Evolutionary conservation across 2,329 filamentous ascomycete species (phyloP).

Genomic region (Fusarium agapanthi): DNA sequence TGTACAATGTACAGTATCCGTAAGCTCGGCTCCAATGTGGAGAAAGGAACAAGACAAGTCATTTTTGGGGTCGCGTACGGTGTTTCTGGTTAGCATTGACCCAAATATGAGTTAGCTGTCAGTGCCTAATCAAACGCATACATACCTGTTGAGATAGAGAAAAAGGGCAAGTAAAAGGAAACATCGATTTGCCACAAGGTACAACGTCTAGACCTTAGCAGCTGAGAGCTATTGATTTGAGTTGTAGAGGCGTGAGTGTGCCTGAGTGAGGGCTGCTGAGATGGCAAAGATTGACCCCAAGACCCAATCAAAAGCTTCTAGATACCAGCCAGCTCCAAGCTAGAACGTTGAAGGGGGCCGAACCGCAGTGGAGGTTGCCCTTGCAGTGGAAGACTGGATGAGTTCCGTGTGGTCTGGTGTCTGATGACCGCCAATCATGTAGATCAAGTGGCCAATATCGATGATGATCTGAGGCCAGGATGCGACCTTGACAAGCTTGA

Average conservation of each 20-base stretch:
- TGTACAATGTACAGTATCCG: constrained; percentile 8
- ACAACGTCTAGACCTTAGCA: not conserved
- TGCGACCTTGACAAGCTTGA: constrained; percentile 24
- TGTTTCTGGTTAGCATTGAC: not conserved
- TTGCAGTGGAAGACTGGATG: constrained; percentile 30
- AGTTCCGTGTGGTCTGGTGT: constrained; percentile 29
- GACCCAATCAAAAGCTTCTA: constrained; percentile 18
- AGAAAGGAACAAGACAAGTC: constrained; percentile 1
- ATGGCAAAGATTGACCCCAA: not conserved
- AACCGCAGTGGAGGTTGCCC: constrained; percentile 36
- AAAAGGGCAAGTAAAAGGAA: not conserved
- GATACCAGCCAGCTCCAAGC: constrained; percentile 10
- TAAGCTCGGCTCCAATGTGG: constrained; percentile 25
- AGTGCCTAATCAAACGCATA: not conserved
- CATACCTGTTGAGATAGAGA: not conserved
- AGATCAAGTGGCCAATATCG: constrained; percentile 26
- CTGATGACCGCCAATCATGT: constrained; percentile 19
- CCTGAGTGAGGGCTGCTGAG: constrained; percentile 14
- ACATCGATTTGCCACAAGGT: not conserved
- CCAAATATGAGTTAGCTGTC: not conserved
- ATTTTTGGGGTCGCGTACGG: not conserved
- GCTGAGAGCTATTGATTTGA: not conserved
- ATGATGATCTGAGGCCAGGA: constrained; percentile 34
- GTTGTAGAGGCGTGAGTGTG: constrained; percentile 11
- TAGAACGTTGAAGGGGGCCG: constrained; percentile 32